Evolutionary conservation across 306 rosid species (phyloP), one percentile per base, ranked within the genome.

Genomic region (Glycine latifolia): DNA sequence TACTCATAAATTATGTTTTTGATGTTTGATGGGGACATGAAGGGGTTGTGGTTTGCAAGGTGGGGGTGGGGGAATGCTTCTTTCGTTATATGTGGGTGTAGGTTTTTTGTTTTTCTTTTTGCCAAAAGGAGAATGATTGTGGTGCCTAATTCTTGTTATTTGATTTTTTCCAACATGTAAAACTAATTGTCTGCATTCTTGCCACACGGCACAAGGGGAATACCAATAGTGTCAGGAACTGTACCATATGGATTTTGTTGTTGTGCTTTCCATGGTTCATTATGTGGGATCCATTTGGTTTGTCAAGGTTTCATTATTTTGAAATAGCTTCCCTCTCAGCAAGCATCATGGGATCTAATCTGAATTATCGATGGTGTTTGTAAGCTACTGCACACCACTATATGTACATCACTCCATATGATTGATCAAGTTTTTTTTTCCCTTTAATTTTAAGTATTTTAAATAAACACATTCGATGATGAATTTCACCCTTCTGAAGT

Each of bases 241-340:
- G 58, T 67, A 54, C 20, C 61, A 8, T 47, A 3, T 35, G 63
- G 35, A 52, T 59, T 10, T 10, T 58, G 44, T 9, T 43, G 43
- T 35, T 75, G 39, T 41, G 46, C 13, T 75, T 59, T 43, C 37
- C 66, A 75, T 49, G 9, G n/a, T 47, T 56, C 26, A 13, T 20
- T 15, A 15, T 14, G 63, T 72, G 77, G 77, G 77, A 72, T 72
- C 63, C 49, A 72, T 72, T 33, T 52, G 41, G 4, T 13, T 71
- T 4, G 8, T 33, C 11, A 70, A 39, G 35, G 46, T 39, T 65
- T 14, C 71, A 70, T 10, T 49, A 70, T 70, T 26, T 70, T 26
- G 41, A 43, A 50, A 7, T n/a, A 7, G 63, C 33, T 31, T 9
- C 44, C 33, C 11, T 31, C 63, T 72, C 47, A 7, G 33, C 14